These are phyloP conservation scores for Mucor irregularis DNA, from an alignment of 371 early-diverging fungal genomes.

Conservation along the genomic window DNA sequence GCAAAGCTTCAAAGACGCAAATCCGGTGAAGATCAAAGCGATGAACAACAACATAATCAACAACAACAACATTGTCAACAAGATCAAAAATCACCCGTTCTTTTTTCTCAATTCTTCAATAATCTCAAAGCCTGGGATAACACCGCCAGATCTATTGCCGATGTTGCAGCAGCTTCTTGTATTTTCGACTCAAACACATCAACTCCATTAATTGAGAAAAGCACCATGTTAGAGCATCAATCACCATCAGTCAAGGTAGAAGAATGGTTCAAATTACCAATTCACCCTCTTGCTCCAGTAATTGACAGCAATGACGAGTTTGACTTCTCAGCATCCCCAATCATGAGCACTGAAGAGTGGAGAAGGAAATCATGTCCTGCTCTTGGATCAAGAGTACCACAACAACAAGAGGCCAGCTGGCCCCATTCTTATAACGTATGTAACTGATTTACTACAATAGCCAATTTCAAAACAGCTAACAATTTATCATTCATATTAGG, in stretches of 20 bases:
- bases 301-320: constrained; percentile 4
- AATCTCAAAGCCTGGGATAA: constrained; percentile 18
- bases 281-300: constrained; percentile 25
- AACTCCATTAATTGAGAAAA: background rate
- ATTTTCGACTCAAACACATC: constrained; percentile 9
- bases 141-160: constrained; percentile 11
- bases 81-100: constrained; percentile 4
- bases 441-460: too few relatives aligned
- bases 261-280: constrained; percentile 14
- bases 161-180: constrained; percentile 21
- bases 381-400: constrained; percentile 1
- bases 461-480: too few relatives aligned
- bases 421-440: too few relatives aligned
- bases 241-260: constrained; percentile 5
- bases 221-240: background rate
- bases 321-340: background rate
- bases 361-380: constrained; percentile 28
- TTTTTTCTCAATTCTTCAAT: constrained; percentile 21
- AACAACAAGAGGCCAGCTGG: too few relatives aligned
- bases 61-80: background rate
- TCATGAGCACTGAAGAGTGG: constrained; percentile 19
- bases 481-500: background rate
- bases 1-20: constrained; percentile 39
- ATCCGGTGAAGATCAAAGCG: constrained; percentile 4
- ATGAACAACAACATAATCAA: background rate